Percentiles rank a stretch among this genome's conserved stretches.
Conservation (phyloP, 192 early-diverging fungal species). For the Irineochytrium annulatum region DNA sequence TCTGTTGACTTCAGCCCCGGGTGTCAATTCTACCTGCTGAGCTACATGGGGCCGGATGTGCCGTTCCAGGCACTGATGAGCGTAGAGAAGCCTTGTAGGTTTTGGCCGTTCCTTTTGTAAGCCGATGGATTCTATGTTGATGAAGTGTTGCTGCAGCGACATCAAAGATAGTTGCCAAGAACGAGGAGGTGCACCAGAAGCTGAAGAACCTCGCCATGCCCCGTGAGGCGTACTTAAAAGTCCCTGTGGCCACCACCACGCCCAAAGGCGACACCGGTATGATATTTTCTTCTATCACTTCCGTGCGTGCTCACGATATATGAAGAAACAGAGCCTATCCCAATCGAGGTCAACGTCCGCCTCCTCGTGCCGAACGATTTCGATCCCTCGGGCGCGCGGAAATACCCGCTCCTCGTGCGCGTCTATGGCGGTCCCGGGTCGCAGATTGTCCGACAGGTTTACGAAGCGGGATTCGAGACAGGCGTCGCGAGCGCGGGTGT, state of each 20-base stretch:
- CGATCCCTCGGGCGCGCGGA: conserved; percentile 50
- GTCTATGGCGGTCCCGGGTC: conserved; percentile 90
- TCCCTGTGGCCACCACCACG: conserved; percentile 16
- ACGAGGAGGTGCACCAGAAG: conserved; percentile 40
- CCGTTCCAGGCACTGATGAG: conserved; percentile 62
- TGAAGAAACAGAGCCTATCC: conserved; percentile 30
- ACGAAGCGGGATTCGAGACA: conserved; percentile 30
- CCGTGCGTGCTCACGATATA: background rate
- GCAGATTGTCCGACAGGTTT: conserved; percentile 53
- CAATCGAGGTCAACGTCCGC: conserved; percentile 69
- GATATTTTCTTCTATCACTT: background rate
- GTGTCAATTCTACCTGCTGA: conserved; percentile 67
- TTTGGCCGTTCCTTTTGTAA: background rate
- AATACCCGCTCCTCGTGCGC: conserved; percentile 84
- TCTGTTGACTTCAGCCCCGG: conserved; percentile 67
- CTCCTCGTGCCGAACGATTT: conserved; percentile 78
- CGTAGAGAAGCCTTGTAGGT: conserved; percentile 9
- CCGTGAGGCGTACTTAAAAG: conserved; percentile 37
- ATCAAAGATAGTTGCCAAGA: conserved; percentile 24
- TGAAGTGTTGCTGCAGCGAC: no score
- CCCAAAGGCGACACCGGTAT: background rate
- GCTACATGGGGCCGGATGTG: conserved; percentile 79
- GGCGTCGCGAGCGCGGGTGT: conserved; percentile 41
- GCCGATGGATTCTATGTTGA: background rate
- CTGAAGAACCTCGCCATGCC: conserved; percentile 62